Base-by-base conservation (phyloP, 768 basidiomycete genomes). In the Agaricus blazei region DNA sequence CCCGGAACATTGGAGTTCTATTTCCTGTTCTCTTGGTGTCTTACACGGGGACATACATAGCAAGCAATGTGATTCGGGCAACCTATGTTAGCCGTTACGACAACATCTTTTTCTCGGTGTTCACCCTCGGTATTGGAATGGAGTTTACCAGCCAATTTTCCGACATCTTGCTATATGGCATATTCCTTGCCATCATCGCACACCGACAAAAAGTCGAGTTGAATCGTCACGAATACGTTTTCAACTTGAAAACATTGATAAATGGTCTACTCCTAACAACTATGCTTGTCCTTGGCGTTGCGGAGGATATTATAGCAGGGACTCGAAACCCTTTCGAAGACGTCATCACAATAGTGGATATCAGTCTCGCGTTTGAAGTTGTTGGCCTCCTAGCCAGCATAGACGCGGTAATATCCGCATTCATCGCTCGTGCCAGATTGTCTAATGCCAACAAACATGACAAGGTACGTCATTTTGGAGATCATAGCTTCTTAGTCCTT, bases 201-300 rank as follows among this genome's bases (percentile, higher is more conserved):
- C 31, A 52, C 15, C 51, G 51, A 1, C 41, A 52, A 34, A 26
- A 28, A n/a, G 1, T 52, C 31, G 41, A 44, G 14, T 40, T 44
- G n/a, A 43, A 52, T 19, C 51, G 41, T n/a, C 14, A 4, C 11
- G 40, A 52, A 44, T 8, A 19, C 1, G 6, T 1, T 3, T 43
- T 52, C 51, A 52, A 44, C 19, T 29, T 52, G 41, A 52, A 52
- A 23, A 19, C 51, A 1, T 44, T 52, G 8, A 19, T 52, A 9
- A 41, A 52, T 26, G 51, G 51, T 9, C 34, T 27, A 42, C 3
- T 36, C 9, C 24, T 52, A 11, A 12, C 28, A 9, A 27, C 36
- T 3, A 52, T 44, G 12, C 9, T 52, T 11, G 5, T 43, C 29
- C 51, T 52, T 24, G 41, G 51, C 12, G 12, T 52, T 27, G 29